These are phyloP conservation scores for Ogataea nitratoaversa DNA, from an alignment of 805 yeast genomes.

Conservation along the genomic window DNA sequence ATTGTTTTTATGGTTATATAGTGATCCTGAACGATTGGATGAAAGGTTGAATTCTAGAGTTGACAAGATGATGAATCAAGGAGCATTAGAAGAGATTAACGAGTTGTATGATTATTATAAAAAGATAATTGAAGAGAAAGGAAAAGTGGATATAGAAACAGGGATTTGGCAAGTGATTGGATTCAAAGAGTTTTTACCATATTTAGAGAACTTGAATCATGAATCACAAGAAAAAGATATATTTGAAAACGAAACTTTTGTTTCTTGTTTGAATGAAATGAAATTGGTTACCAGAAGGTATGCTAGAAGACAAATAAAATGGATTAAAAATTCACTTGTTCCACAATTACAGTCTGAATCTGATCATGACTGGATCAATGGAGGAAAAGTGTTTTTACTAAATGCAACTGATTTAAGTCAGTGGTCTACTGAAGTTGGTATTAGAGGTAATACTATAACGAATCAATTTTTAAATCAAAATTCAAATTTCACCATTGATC, in stretches of 20 bases:
- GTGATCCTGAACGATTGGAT: slow-evolving; percentile 55
- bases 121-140: slow-evolving; percentile 23
- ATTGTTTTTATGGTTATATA: slow-evolving; percentile 78
- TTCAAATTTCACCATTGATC: slow-evolving; percentile 1
- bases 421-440: slow-evolving; percentile 58
- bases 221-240: slow-evolving; percentile 11
- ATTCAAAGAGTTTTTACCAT: slow-evolving; percentile 82
- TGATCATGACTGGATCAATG: slow-evolving; percentile 43
- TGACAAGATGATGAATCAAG: slow-evolving; percentile 71
- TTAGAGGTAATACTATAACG: slow-evolving; percentile 52
- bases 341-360: slow-evolving; percentile 52
- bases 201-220: slow-evolving; percentile 21
- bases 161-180: slow-evolving; percentile 97
- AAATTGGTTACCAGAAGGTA: slow-evolving; percentile 79
- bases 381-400: slow-evolving; percentile 61
- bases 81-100: slow-evolving; percentile 67
- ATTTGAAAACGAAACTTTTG: slow-evolving; percentile 24
- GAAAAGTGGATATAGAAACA: slow-evolving; percentile 49
- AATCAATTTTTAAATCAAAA: slow-evolving; percentile 21
- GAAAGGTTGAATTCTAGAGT: slow-evolving; percentile 72
- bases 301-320: slow-evolving; percentile 83
- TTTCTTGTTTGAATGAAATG: slow-evolving; percentile 65
- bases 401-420: slow-evolving; percentile 68
- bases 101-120: slow-evolving; percentile 49
- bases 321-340: slow-evolving; percentile 74